Base-by-base conservation (phyloP, 768 basidiomycete genomes). In the Leccinum olivaceopallidum region DNA sequence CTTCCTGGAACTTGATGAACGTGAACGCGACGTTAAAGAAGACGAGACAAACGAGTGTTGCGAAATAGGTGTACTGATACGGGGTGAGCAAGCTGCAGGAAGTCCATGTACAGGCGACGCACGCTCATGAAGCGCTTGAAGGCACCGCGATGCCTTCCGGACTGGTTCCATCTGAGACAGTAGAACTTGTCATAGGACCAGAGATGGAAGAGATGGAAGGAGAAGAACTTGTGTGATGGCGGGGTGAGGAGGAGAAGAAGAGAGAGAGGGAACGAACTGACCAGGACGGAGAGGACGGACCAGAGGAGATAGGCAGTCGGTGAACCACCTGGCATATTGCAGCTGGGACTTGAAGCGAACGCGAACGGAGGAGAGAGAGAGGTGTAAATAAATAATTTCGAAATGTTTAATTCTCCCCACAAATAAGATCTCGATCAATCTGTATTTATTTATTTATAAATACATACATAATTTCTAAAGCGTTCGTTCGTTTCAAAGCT, bases 41-140 rank as follows among this genome's bases (percentile, higher is more conserved):
- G 50, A 88, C 80, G 53, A 92, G 78, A 22, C 89, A 75, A 48
- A 85, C 86, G 26, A 92, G 79, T 1, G 87, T 84, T 12, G 77
- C 81, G n/a, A 92, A 75, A 71, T 92, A 92, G n/a, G 89, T 88
- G 76, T 92, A 92, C 75, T 90, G 82, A 54, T 14, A n/a, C 20
- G 56, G 56, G 64, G 55, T 67, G 67, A 69, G 63, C 63, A 24
- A 37, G 7, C 12, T 34, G 57, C 30, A 20, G 51, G 22, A 32
- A 3, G 14, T 30, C 55, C 7, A 51, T 22, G 55, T 28, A 12
- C 5, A 48, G 34, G 4, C 28, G n/a, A 79, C 85, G 69, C 69
- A 92, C 89, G n/a, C 89, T 93, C 92, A 94, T 94, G 69, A 94
- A 81, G 55, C 92, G 82, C 76, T 89, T 92, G 82, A 94, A 94